These are phyloP conservation scores for Aspergillus neotritici DNA, from an alignment of 2,329 filamentous ascomycete species.

Conservation along the genomic window DNA sequence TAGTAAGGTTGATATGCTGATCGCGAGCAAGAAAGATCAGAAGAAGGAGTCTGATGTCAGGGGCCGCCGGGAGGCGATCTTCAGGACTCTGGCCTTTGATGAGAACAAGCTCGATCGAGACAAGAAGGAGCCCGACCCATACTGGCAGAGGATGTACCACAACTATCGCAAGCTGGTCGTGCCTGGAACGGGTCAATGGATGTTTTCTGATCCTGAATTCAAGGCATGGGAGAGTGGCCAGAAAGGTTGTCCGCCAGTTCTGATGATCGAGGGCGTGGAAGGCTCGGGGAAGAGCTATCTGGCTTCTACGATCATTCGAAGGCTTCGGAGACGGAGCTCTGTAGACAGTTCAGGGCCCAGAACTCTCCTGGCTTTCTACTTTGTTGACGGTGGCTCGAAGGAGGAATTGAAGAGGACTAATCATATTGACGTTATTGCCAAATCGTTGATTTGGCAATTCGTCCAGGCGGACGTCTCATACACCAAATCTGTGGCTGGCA, in stretches of 20 bases:
- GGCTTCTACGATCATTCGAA: conserved; percentile 11
- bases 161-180: conserved; percentile 13
- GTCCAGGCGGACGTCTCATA: conserved; percentile 12
- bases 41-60: conserved; percentile 10
- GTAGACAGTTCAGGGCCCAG: conserved; percentile 9
- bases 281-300: conserved; percentile 15
- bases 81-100: conserved; percentile 12
- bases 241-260: conserved; percentile 2
- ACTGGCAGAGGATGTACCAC: conserved; percentile 14
- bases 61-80: conserved; percentile 7
- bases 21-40: conserved; percentile 12
- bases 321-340: conserved; percentile 8
- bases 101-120: conserved; percentile 14
- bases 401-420: conserved; percentile 11
- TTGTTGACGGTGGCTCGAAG: conserved; percentile 15
- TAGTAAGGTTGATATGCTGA: conserved; percentile 13
- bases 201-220: conserved; percentile 12
- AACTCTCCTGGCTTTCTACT: conserved; percentile 12
- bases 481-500: conserved; percentile 13
- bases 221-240: conserved; percentile 8
- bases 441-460: conserved; percentile 17
- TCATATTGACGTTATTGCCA: conserved; percentile 12
- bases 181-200: conserved; percentile 12
- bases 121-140: conserved; percentile 10
- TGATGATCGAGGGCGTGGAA: conserved; percentile 13